phyloP scores from a whole-genome alignment of 129 eudicot species.

The Helianthus tuberosus region DNA sequence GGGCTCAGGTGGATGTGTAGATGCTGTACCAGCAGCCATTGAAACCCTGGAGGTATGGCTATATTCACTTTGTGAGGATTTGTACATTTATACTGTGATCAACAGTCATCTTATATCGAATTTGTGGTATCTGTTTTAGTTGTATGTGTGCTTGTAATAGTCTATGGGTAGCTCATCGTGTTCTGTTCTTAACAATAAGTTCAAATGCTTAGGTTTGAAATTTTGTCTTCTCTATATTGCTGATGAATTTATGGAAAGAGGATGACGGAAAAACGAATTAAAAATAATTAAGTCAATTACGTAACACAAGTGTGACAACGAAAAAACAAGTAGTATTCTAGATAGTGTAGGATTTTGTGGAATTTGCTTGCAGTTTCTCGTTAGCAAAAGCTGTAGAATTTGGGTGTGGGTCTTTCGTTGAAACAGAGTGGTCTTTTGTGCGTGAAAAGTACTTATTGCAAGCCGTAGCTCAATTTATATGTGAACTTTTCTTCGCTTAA shows the following conservation, averaged over 20 bases:
- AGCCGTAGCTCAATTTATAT: background rate
- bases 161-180: background rate
- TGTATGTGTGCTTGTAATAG: constrained; percentile 17
- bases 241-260: background rate
- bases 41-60: constrained; percentile 73
- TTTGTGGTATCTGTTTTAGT: constrained; percentile 1
- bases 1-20: constrained; percentile 75
- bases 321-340: constrained; percentile 7
- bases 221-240: background rate
- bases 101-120: background rate
- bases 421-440: background rate
- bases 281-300: background rate
- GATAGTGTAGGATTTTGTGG: background rate
- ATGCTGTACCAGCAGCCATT: constrained; percentile 85
- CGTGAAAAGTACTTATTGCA: background rate
- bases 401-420: background rate
- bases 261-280: background rate
- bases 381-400: background rate
- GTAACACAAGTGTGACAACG: background rate
- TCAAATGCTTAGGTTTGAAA: background rate
- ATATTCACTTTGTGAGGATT: background rate
- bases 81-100: constrained; percentile 6
- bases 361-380: background rate
- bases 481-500: background rate
- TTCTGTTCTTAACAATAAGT: background rate